Evolutionary conservation across 1,284 basidiomycete genomes (phyloP).

Genomic region (Papiliotrema fonsecae): DNA sequence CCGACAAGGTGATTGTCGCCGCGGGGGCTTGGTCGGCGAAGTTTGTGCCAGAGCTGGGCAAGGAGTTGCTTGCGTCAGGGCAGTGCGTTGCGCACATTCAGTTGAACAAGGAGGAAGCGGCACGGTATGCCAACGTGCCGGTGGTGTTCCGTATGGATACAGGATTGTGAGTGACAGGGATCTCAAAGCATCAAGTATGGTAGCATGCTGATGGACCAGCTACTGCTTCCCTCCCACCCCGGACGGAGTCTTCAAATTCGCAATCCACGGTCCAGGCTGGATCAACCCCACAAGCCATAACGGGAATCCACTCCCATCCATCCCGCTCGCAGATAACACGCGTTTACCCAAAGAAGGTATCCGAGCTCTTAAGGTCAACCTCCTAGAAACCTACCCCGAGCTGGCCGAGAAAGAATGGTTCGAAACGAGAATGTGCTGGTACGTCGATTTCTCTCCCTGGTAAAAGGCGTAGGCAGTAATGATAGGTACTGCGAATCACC

Average conservation of each 20-base stretch:
- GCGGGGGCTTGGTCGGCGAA: slow-evolving; percentile 37
- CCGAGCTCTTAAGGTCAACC: slow-evolving; percentile 5
- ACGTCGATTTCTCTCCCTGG: not conserved
- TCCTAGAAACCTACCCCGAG: slow-evolving; percentile 16
- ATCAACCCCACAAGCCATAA: slow-evolving; percentile 18
- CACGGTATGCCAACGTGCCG: slow-evolving; percentile 57
- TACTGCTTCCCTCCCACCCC: slow-evolving; percentile 27
- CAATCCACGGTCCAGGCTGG: slow-evolving; percentile 39
- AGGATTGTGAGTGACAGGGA: slow-evolving; percentile 72
- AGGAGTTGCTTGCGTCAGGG: slow-evolving; percentile 34
- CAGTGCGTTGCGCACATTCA: slow-evolving; percentile 68
- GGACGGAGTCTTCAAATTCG: slow-evolving; percentile 37
- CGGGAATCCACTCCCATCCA: slow-evolving; percentile 8
- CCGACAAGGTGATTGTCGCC: slow-evolving; percentile 30
- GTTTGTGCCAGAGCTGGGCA: slow-evolving; percentile 12
- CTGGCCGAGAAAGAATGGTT: slow-evolving; percentile 15
- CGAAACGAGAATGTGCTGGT: slow-evolving; percentile 23
- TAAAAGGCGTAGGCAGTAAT: slow-evolving; percentile 3
- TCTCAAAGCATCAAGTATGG: slow-evolving; percentile 9
- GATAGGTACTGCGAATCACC: slow-evolving; percentile 41
- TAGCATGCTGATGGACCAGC: not conserved
- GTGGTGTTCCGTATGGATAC: slow-evolving; percentile 65
- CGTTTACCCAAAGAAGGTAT: slow-evolving; percentile 4
- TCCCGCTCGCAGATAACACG: not conserved
- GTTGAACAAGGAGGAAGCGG: slow-evolving; percentile 60